These are phyloP conservation scores for Hypoxylon subgilvum DNA, from an alignment of 495 filamentous ascomycete genomes.

Conservation along the genomic window DNA sequence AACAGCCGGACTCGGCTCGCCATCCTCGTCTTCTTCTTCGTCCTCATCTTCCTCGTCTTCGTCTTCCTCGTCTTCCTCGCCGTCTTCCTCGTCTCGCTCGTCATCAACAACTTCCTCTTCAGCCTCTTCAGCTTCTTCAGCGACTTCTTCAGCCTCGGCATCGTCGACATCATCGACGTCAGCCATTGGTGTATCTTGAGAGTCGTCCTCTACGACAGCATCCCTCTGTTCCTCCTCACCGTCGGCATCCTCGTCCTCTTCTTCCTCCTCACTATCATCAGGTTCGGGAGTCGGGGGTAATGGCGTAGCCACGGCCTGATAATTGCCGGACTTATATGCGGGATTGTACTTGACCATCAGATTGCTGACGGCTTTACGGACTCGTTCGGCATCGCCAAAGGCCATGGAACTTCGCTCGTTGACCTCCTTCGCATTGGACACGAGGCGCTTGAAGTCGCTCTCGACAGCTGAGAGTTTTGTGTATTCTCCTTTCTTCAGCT, in stretches of 20 bases:
- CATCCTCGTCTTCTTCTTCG: slow-evolving; percentile 45
- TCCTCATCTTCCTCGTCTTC: slow-evolving; percentile 34
- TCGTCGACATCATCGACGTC: slow-evolving; percentile 33
- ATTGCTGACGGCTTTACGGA: slow-evolving; percentile 75
- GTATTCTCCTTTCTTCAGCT: slow-evolving; percentile 68
- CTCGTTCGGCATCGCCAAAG: slow-evolving; percentile 75
- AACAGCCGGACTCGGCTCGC: slow-evolving; percentile 42
- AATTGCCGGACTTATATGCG: slow-evolving; percentile 66
- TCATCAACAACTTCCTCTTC: slow-evolving; percentile 43
- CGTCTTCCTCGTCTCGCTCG: slow-evolving; percentile 24
- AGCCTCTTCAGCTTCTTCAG: slow-evolving; percentile 42
- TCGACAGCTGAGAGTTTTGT: slow-evolving; percentile 67
- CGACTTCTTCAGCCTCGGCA: slow-evolving; percentile 35
- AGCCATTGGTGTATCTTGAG: slow-evolving; percentile 31
- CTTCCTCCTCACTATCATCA: slow-evolving; percentile 35
- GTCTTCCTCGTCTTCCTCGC: slow-evolving; percentile 20
- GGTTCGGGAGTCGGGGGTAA: slow-evolving; percentile 55
- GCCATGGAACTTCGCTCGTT: slow-evolving; percentile 68
- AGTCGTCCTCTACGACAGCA: slow-evolving; percentile 25
- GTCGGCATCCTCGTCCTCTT: slow-evolving; percentile 42
- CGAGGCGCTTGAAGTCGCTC: slow-evolving; percentile 76
- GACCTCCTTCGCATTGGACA: slow-evolving; percentile 75
- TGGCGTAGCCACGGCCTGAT: slow-evolving; percentile 68
- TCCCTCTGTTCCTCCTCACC: slow-evolving; percentile 39
- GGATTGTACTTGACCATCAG: slow-evolving; percentile 78